These are phyloP conservation scores for Aspergillus floridensis DNA, from an alignment of 2,329 filamentous ascomycete genomes.

Conservation along the genomic window DNA sequence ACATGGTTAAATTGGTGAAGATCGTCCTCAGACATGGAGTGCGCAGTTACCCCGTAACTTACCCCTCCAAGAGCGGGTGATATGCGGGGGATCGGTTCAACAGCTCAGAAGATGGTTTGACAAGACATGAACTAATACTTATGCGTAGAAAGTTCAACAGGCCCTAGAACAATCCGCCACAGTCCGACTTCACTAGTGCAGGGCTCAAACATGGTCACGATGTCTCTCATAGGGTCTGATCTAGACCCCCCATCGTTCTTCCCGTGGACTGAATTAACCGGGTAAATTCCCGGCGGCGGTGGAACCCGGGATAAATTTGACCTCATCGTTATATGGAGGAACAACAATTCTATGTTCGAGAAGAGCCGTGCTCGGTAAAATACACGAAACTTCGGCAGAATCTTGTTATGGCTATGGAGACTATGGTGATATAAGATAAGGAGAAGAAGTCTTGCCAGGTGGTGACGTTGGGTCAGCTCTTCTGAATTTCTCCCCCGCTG, in stretches of 20 bases:
- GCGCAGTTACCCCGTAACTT: background rate
- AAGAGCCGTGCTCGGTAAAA: background rate
- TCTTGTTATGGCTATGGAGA: background rate
- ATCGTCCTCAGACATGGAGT: background rate
- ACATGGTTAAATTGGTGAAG: background rate
- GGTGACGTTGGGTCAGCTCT: background rate
- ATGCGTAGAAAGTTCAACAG: background rate
- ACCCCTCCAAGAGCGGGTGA: background rate
- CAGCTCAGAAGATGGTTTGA: background rate
- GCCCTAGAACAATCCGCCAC: background rate
- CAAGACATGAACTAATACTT: no score
- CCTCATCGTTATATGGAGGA: constrained; percentile 3
- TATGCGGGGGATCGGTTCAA: background rate
- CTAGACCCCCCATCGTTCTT: background rate
- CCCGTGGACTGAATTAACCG: constrained; percentile 16
- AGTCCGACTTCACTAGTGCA: background rate
- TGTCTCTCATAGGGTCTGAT: background rate
- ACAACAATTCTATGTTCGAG: background rate
- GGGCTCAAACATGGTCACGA: background rate
- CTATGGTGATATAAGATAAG: background rate
- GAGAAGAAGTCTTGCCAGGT: background rate
- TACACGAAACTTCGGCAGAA: background rate
- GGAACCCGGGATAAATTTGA: constrained; percentile 1
- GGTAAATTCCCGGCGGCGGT: constrained; percentile 22
- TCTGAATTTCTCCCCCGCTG: background rate